Evolutionary conservation across 1,139 yeast species (phyloP).

Genomic region (Meyerozyma elateridarum): DNA sequence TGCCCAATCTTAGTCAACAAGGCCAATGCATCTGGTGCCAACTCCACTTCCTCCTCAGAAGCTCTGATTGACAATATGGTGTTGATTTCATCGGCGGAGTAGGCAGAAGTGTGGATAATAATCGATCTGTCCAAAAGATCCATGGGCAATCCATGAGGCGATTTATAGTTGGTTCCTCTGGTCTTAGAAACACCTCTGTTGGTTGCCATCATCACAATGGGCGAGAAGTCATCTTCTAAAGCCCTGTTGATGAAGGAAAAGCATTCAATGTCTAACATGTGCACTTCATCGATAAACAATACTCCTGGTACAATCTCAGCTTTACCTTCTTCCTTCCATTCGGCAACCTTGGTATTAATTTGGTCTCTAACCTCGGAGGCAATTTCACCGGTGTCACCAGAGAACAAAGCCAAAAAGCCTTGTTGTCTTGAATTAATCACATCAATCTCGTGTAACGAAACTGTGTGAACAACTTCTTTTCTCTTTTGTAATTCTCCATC

Average conservation of each 20-base stretch:
- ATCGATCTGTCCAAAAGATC: constrained; percentile 93
- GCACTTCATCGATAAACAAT: constrained; percentile 95
- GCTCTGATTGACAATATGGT: constrained; percentile 87
- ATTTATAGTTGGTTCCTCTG: constrained; percentile 88
- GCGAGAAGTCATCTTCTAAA: constrained; percentile 92
- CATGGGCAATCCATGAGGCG: constrained; percentile 95
- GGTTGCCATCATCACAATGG: constrained; percentile 98
- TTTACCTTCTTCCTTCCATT: constrained; percentile 99
- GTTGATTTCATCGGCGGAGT: constrained; percentile 76
- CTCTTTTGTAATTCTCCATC: constrained; percentile 97
- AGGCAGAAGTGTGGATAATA: constrained; percentile 79
- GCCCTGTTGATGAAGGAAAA: constrained; percentile 95
- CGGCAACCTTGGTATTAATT: constrained; percentile 93
- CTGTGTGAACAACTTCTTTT: constrained; percentile 93
- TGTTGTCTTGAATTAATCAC: constrained; percentile 97
- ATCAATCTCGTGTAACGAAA: constrained; percentile 94
- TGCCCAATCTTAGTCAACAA: constrained; percentile 87
- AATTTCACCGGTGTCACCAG: constrained; percentile 98
- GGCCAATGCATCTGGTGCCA: constrained; percentile 78
- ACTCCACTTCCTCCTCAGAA: constrained; percentile 93
- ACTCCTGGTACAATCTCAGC: constrained; percentile 99
- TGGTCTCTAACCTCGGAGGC: constrained; percentile 95
- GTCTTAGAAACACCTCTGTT: constrained; percentile 91
- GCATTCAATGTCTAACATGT: constrained; percentile 97
- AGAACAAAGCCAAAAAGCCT: constrained; percentile 91